Evolutionary conservation across 257 asterid genomes (phyloP).

Genomic region (Dorcoceras hygrometricum): DNA sequence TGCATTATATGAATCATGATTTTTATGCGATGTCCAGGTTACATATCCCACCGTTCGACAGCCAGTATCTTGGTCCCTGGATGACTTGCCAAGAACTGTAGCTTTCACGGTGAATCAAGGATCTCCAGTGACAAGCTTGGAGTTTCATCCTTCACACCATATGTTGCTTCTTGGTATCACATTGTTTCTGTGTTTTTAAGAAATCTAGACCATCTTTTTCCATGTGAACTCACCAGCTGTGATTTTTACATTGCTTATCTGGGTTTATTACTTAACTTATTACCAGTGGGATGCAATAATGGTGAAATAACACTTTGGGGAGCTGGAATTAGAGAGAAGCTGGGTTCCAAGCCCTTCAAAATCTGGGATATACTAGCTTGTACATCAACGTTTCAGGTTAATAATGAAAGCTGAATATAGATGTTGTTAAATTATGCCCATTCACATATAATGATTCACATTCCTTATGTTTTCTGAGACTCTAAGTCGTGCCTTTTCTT

Average conservation of each 20-base stretch:
- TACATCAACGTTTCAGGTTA: constrained; percentile 75
- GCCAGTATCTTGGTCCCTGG: constrained; percentile 74
- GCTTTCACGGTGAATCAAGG: constrained; percentile 93
- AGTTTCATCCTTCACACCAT: constrained; percentile 88
- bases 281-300: constrained; percentile 79
- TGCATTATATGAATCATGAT: constrained; percentile 18
- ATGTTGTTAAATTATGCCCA: not conserved
- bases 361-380: constrained; percentile 80
- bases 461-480: not conserved
- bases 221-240: not conserved
- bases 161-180: constrained; percentile 76
- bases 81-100: constrained; percentile 90
- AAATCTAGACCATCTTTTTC: constrained; percentile 8
- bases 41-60: constrained; percentile 89
- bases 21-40: constrained; percentile 51
- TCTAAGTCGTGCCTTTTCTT: no score
- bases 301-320: constrained; percentile 95
- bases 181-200: constrained; percentile 16
- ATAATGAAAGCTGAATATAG: constrained; percentile 7
- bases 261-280: constrained; percentile 1
- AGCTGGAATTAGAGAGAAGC: constrained; percentile 76
- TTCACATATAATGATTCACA: constrained; percentile 1
- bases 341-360: constrained; percentile 78
- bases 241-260: constrained; percentile 10
- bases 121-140: constrained; percentile 79